Base-by-base conservation (phyloP, 1,284 basidiomycete genomes). In the Marasmius tenuissimus region DNA sequence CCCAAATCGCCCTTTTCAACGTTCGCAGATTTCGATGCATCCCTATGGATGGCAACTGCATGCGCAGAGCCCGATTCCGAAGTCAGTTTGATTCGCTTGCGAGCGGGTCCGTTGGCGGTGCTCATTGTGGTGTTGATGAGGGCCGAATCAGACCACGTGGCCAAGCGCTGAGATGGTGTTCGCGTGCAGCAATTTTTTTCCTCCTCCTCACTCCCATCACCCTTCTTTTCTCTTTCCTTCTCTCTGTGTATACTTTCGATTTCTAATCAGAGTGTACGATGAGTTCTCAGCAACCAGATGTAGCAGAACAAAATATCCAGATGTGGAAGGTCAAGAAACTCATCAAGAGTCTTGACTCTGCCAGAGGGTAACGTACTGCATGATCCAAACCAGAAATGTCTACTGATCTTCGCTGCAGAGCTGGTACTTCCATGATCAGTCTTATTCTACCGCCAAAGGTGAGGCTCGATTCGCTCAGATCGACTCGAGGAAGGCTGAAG, bases 321-420 rank as follows among this genome's bases (percentile, higher is more conserved):
- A 91, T 92, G 87, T 92, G 91, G 97, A 97, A 98, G 82, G 92
- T 98, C 81, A 96, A 97, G 84, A 98, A 98, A 84, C 93, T 98
- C 78, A 94, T 97, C 81, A 94, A 91, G 84, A 94, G 92, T 80
- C 87, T 97, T 78, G 93, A 97, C 74, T 82, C 89, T 57, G 94
- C 96, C 66, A 87, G 96, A 82, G 96, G 96, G 91, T 93, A 63
- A 57, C 81, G 76, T 39, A 60, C 54, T 59, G 62, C 57, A 50
- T 60, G 54, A 49, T 63, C 33, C 22, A 49, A 59, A 37, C 53
- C 59, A 45, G 52, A 64, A 51, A 52, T 62, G 67, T 69, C 45
- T 47, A n/a, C 61, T 68, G 65, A 53, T 61, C 59, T 57, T 65
- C 72, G 62, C 58, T 62, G 20, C 68, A 91, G 91, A 69, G 97